Base-by-base conservation (phyloP, 2,329 filamentous ascomycete genomes). In the Colletotrichum tabaci region DNA sequence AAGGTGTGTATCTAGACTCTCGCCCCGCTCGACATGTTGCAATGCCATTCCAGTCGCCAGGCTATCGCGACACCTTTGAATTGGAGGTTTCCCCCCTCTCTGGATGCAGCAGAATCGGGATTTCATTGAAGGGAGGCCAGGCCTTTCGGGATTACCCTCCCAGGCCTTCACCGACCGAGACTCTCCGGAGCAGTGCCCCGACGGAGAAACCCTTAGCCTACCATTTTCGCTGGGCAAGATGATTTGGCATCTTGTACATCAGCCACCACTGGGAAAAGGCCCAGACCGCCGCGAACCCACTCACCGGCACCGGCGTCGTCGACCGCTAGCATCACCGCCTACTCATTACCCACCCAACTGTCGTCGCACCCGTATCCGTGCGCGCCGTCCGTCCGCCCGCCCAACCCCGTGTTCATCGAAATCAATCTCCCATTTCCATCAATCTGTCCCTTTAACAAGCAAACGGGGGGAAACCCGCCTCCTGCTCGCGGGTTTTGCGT, bases 251-350 rank as follows among this genome's bases (percentile, higher is more conserved):
- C 26, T 38, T 18, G 18, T 21, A 13, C 42, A 49, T 18, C 42
- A 16, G 26, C 26, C 7, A 30, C 3, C 57, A 23, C 55, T 16
- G 21, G 15, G 23, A 46, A 13, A 52, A 61, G 60, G 60, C 46
- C 60, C n/a, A 30, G 60, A 42, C 30, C 30, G 13, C 30, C 13
- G n/a, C 18, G n/a, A 50, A 40, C 9, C 60, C 60, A 61, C 60
- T 40, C 46, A 30, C 46, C 46, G 15, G 46, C 58, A 50, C 58
- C 58, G 58, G 46, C 58, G 47, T 61, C 30, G 15, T 61, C 60
- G 60, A 61, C 60, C 46, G 60, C 60, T 50, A 50, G 44, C 38
- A 44, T 61, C 58, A 44, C 49, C 58, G 26, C 18, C 30, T 55
- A 35, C n/a, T 21, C 9, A 6, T 18, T 40, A 13, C 5, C 26